Base-by-base conservation (phyloP, 129 eudicot species). In the Escallonia herrerae region DNA sequence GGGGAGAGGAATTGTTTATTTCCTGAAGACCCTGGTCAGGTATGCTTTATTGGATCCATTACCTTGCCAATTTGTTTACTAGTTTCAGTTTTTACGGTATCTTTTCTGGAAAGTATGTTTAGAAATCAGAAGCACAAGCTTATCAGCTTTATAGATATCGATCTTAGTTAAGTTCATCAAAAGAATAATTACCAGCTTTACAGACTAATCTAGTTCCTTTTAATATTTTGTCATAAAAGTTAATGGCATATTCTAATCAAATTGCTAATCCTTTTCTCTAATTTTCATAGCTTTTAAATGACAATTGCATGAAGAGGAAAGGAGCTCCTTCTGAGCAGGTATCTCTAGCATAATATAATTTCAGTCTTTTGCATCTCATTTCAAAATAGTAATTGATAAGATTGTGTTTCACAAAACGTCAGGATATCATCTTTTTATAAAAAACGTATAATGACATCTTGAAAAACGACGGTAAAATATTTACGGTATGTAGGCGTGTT, bases 1-100 rank as follows among this genome's bases (percentile, higher is more conserved):
- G 89, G 87, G 59, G 91, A 90, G 74, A 84, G 80, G 62, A 90
- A 86, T 78, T 83, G 91, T 73, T 79, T 90, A 82, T 90, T 86
- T 76, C 97, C 97, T 72, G 95, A 90, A 71, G 97, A 90, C 76
- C 97, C 97, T 80, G 95, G 97, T 68, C 97, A 86, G 91, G 97
- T 90, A 86, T 68, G 55, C 62, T 74, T 74, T 71, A 62, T 77
- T 66, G 83, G 82, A 82, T 77, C 80, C 59, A 64, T 76, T 77
- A 45, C 69, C 72, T 39, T 46, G 43, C 57, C 57, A 65, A 69
- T 42, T 42, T 47, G 8, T 64, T 57, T 64, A 4, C 37, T 52
- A 42, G 43, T 6, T 59, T 51, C 3, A 51, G 13, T 45, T 45
- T 45, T 45, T 45, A 13, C 41, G 15, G 53, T 61, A 39, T 46